Evolutionary conservation across 1,284 basidiomycete species (phyloP), one percentile per base, ranked within the genome.

Genomic region (Trichosporon inkin): DNA sequence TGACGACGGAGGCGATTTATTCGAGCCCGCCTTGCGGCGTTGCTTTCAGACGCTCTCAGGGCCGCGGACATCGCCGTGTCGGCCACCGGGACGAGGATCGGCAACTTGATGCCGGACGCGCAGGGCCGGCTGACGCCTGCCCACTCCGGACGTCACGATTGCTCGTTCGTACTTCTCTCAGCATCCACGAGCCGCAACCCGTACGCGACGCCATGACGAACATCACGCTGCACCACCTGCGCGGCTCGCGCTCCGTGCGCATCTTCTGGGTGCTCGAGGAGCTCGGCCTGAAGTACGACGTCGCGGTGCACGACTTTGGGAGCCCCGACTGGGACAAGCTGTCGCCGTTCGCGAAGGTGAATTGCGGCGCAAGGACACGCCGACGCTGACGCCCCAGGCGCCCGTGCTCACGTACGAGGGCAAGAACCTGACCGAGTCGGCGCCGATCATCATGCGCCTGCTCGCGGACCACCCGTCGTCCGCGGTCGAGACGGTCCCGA

Each of bases 191-290:
- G n/a, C n/a, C n/a, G n/a, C n/a, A n/a, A n/a, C n/a, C n/a, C n/a
- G n/a, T n/a, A n/a, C n/a, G n/a, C n/a, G n/a, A 16, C 55, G 13
- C 44, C 28, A 74, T 71, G 71, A 32, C 70, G n/a, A 14, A 68
- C 13, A 71, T 76, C 62, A 65, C 62, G 16, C 58, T 75, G 14
- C 72, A 77, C 57, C 75, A 77, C 65, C 67, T 77, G 52, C 70
- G 72, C 59, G 39, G 49, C 22, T 75, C 72, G 14, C 65, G 73
- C 37, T 74, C 73, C 1, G 69, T 72, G 19, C 62, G 74, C 38
- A 67, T 75, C 40, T 73, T 61, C 28, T 62, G 61, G 66, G 24
- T 67, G 28, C 61, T 65, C 37, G 63, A 65, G 59, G 74, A 74
- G 55, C 58, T 72, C 68, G 61, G n/a, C 10, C 56, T 52, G 8